Evolutionary conservation across 139 green algal species (phyloP).

Genomic region (Axilococcus clingmanii): DNA sequence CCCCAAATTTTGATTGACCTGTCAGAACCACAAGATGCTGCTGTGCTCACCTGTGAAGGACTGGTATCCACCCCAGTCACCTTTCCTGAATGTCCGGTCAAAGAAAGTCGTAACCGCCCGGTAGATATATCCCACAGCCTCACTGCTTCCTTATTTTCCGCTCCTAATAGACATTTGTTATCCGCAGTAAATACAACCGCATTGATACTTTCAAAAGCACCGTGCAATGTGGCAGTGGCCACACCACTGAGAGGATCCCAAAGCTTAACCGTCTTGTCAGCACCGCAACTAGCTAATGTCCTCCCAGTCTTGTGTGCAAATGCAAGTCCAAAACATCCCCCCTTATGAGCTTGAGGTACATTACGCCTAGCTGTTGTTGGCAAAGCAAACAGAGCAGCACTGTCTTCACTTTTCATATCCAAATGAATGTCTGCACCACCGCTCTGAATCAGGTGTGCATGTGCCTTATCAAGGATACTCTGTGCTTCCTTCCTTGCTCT

Average conservation of each 20-base stretch:
- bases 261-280: constrained; percentile 47
- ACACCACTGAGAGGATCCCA: constrained; percentile 41
- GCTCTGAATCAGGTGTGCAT: neutral
- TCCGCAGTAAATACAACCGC: constrained; percentile 49
- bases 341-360: constrained; percentile 29
- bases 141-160: constrained; percentile 49
- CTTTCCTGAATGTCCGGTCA: constrained; percentile 57
- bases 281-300: constrained; percentile 49
- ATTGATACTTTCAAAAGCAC: constrained; percentile 30
- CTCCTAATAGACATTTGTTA: constrained; percentile 36
- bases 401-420: neutral
- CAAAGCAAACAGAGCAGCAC: neutral
- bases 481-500: too few relatives aligned
- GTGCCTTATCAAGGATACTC: too few relatives aligned
- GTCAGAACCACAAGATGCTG: constrained; percentile 44
- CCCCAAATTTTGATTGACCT: constrained; percentile 36
- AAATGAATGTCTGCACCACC: neutral
- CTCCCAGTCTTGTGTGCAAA: constrained; percentile 34
- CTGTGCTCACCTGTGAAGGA: constrained; percentile 35
- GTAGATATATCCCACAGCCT: constrained; percentile 45
- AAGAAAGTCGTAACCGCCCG: constrained; percentile 35
- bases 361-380: constrained; percentile 7
- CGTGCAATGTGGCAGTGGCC: constrained; percentile 17
- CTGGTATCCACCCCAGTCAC: constrained; percentile 44
- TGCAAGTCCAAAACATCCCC: constrained; percentile 40